Conservation (phyloP, 2,329 filamentous ascomycete genomes). For the Cladorrhinum sp. region DNA sequence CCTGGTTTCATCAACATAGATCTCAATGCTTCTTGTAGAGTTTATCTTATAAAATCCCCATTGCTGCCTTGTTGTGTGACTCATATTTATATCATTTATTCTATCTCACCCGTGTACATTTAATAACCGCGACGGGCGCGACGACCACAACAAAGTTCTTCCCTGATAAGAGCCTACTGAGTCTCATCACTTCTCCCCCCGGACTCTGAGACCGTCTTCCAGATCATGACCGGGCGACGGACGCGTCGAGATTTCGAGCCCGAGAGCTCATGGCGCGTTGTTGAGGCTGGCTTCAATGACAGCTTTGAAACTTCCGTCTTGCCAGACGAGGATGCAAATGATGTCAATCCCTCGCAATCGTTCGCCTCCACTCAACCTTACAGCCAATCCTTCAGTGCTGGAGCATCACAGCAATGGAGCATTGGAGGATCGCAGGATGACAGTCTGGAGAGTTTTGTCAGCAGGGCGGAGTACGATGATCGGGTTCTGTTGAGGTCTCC, state of each 20-base stretch:
- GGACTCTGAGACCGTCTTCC: background rate
- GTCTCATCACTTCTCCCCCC: background rate
- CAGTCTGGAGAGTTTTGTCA: constrained; percentile 53
- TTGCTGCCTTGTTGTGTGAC: background rate
- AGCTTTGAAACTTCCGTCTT: constrained; percentile 57
- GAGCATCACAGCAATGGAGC: constrained; percentile 39
- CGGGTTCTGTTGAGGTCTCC: constrained; percentile 53
- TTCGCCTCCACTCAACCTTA: constrained; percentile 33
- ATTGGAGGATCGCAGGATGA: constrained; percentile 50
- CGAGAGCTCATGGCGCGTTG: constrained; percentile 59
- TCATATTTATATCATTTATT: background rate
- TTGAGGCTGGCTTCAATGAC: constrained; percentile 57
- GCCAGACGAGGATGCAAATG: constrained; percentile 44
- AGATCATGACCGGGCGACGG: constrained; percentile 20
- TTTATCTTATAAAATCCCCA: background rate
- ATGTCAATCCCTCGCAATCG: constrained; percentile 47
- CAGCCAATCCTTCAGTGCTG: constrained; percentile 21
- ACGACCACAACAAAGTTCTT: background rate
- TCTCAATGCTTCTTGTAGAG: background rate
- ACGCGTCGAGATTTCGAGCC: constrained; percentile 38
- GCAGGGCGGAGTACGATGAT: constrained; percentile 51
- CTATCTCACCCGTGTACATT: background rate
- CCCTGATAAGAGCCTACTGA: too few species aligned
- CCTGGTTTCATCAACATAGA: background rate
- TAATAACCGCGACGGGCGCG: background rate